A percentile compares a stretch with the other conserved stretches of the same genome.
Evolutionary conservation across 768 basidiomycete genomes (phyloP).

Genomic region (Nidula microcarpa): DNA sequence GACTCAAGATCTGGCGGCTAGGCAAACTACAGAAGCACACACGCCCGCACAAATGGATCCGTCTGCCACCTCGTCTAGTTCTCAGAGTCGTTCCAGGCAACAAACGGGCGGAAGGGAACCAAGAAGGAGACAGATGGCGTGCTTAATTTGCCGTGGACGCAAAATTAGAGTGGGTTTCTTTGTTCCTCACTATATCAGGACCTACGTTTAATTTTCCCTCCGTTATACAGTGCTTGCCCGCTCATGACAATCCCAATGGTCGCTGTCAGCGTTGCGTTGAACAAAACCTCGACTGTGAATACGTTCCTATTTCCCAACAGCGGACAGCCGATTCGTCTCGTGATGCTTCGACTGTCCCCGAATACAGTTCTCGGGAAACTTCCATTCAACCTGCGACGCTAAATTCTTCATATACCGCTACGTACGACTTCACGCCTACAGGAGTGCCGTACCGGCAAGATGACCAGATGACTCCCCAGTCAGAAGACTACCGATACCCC

Average conservation of each 20-base stretch:
- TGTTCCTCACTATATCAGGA: not conserved
- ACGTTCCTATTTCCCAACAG: not conserved
- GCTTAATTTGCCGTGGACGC: constrained; percentile 46
- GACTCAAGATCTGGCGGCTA: too few relatives aligned
- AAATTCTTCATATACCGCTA: too few relatives aligned
- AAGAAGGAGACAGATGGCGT: constrained; percentile 49
- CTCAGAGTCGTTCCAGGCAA: not conserved
- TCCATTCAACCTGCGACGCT: too few relatives aligned
- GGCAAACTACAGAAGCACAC: not conserved
- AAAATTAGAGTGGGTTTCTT: constrained; percentile 47
- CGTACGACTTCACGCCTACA: too few relatives aligned
- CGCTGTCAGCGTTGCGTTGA: not conserved
- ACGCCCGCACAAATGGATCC: not conserved
- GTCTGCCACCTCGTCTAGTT: not conserved
- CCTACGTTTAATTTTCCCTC: not conserved
- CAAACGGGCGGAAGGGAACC: not conserved
- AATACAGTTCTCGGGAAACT: not conserved
- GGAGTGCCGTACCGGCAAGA: too few relatives aligned
- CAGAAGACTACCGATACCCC: too few relatives aligned
- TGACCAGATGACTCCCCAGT: too few relatives aligned
- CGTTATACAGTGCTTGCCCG: not conserved
- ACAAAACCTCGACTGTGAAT: not conserved
- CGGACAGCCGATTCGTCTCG: not conserved
- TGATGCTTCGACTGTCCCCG: not conserved
- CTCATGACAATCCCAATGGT: not conserved